Evolutionary conservation across 176 grass and related monocot genomes (phyloP).

Genomic region (Carex pumila): DNA sequence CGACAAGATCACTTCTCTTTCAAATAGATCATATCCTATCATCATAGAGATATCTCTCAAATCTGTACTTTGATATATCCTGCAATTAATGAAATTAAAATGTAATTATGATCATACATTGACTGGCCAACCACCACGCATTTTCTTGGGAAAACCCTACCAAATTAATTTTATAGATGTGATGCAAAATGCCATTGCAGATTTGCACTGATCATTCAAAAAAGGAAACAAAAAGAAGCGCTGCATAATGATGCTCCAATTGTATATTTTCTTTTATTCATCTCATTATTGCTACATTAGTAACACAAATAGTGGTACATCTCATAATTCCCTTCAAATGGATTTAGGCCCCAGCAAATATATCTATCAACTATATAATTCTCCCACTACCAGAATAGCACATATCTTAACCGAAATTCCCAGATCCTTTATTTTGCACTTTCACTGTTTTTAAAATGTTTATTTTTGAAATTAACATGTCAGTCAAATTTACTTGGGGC

Average conservation of each 20-base stretch:
- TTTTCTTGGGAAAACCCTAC: neutral
- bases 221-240: neutral
- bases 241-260: constrained; percentile 6
- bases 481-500: neutral
- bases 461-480: neutral
- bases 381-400: neutral
- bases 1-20: neutral
- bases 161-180: neutral
- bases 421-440: neutral
- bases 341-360: neutral
- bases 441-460: neutral
- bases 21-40: neutral
- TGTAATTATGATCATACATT: neutral
- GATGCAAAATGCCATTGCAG: neutral
- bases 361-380: neutral
- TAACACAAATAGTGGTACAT: neutral
- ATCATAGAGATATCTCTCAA: neutral
- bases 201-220: neutral
- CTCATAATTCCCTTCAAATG: neutral
- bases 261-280: neutral
- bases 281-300: neutral
- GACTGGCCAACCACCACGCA: neutral
- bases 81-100: neutral
- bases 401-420: neutral
- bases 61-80: neutral